Conservation (phyloP, 2,329 filamentous ascomycete genomes). For the Nemania bipapillata region DNA sequence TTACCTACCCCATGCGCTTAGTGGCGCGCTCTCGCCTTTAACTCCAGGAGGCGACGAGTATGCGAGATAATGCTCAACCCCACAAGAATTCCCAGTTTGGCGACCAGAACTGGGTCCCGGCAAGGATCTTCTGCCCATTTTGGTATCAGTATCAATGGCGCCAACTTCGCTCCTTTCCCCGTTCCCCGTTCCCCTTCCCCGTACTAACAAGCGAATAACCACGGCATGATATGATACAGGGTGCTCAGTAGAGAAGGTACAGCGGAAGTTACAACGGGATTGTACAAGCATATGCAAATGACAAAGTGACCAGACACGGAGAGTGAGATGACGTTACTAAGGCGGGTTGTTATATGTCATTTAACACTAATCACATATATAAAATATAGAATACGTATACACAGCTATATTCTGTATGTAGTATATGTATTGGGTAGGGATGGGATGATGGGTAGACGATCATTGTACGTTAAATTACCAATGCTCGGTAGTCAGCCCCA, state of each 20-base stretch:
- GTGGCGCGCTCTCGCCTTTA: not conserved
- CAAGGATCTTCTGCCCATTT: not conserved
- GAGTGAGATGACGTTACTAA: not conserved
- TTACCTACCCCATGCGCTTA: conserved; percentile 2
- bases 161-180: conserved; percentile 7
- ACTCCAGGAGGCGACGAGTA: not conserved
- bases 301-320: not conserved
- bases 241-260: not conserved
- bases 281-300: not conserved
- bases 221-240: not conserved
- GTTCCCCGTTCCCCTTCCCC: not conserved
- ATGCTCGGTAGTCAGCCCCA: conserved; percentile 17
- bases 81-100: conserved; percentile 2
- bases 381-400: not conserved
- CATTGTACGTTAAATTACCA: not conserved
- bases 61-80: conserved; percentile 11
- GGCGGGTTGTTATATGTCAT: not conserved
- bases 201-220: conserved; percentile 1
- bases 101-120: not conserved
- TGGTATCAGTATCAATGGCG: not conserved
- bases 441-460: not conserved
- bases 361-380: not conserved
- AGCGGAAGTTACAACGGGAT: not conserved
- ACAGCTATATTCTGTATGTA: too few species aligned
- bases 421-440: not conserved